A percentile compares a stretch with the other conserved stretches of the same genome.
Conservation (phyloP, 352 stramenopile species). For the Sclerospora graminicola region DNA sequence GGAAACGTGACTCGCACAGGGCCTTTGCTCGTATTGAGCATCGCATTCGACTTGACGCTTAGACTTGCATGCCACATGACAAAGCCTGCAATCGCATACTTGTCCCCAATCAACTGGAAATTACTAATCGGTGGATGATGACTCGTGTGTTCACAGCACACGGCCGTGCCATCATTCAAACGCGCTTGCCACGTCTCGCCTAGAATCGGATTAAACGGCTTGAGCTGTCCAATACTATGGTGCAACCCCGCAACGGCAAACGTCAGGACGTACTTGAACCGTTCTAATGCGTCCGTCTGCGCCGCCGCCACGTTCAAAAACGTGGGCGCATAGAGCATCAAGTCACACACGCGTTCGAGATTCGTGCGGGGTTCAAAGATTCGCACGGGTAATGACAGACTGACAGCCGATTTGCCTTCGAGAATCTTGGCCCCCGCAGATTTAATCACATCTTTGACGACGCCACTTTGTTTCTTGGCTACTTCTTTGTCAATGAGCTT, state of each 20-base stretch:
- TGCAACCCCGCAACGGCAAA: constrained; percentile 73
- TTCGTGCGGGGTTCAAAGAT: constrained; percentile 83
- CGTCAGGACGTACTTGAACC: constrained; percentile 73
- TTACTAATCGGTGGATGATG: constrained; percentile 82
- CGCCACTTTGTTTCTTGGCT: constrained; percentile 75
- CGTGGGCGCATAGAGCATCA: constrained; percentile 74
- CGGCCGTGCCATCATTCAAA: constrained; percentile 69
- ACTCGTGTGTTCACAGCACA: constrained; percentile 78
- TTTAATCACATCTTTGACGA: constrained; percentile 83
- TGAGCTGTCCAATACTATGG: constrained; percentile 70
- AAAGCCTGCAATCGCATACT: constrained; percentile 63
- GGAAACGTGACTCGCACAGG: constrained; percentile 64
- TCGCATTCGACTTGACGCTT: constrained; percentile 80
- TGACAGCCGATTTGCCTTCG: constrained; percentile 62
- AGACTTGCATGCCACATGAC: constrained; percentile 67
- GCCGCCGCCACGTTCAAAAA: constrained; percentile 56
- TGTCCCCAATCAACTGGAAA: constrained; percentile 64
- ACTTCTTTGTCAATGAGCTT: constrained; percentile 82
- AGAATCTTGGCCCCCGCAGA: constrained; percentile 55
- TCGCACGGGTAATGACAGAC: constrained; percentile 73
- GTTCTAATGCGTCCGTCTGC: constrained; percentile 51
- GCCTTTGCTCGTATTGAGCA: constrained; percentile 71
- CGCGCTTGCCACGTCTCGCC: constrained; percentile 69
- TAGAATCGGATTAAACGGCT: constrained; percentile 81
- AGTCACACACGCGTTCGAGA: constrained; percentile 65